Conservation (phyloP, 306 rosid species). For the Glycyrrhiza uralensis region DNA sequence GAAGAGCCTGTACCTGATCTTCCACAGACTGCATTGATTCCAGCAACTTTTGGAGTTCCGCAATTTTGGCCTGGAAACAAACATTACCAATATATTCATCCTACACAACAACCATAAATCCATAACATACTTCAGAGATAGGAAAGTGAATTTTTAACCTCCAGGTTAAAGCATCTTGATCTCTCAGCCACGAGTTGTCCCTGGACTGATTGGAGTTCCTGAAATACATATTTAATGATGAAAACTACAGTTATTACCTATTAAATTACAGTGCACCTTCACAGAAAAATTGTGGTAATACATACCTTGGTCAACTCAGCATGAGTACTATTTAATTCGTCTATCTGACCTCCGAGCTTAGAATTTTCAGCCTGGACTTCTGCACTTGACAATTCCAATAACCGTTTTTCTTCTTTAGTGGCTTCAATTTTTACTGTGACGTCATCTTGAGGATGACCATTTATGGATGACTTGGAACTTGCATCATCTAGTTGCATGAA, state of each 20-base stretch:
- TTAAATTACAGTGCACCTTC: neutral
- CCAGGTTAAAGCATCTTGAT: conserved; percentile 92
- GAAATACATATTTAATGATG: conserved; percentile 32
- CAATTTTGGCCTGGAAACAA: conserved; percentile 77
- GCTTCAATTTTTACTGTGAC: conserved; percentile 39
- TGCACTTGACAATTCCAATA: conserved; percentile 53
- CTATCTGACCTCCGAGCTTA: conserved; percentile 56
- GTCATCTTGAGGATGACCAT: conserved; percentile 36
- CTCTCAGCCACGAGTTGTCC: conserved; percentile 90
- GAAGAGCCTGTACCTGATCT: conserved; percentile 73
- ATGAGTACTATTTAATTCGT: conserved; percentile 68
- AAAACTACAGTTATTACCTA: conserved; percentile 18
- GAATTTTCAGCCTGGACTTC: conserved; percentile 67
- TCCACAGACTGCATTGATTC: conserved; percentile 79
- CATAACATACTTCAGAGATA: neutral
- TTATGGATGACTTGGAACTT: conserved; percentile 41
- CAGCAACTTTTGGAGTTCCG: conserved; percentile 68
- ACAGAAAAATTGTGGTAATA: neutral
- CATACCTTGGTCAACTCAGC: conserved; percentile 86
- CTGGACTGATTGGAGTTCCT: conserved; percentile 94
- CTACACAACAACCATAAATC: neutral
- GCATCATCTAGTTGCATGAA: conserved; percentile 38
- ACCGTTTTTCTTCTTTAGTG: conserved; percentile 55
- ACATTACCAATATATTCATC: conserved; percentile 4
- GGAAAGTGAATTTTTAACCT: conserved; percentile 49